These are phyloP conservation scores for Saccharum officinarum DNA, from an alignment of 176 grass and related monocot genomes.

Conservation along the genomic window DNA sequence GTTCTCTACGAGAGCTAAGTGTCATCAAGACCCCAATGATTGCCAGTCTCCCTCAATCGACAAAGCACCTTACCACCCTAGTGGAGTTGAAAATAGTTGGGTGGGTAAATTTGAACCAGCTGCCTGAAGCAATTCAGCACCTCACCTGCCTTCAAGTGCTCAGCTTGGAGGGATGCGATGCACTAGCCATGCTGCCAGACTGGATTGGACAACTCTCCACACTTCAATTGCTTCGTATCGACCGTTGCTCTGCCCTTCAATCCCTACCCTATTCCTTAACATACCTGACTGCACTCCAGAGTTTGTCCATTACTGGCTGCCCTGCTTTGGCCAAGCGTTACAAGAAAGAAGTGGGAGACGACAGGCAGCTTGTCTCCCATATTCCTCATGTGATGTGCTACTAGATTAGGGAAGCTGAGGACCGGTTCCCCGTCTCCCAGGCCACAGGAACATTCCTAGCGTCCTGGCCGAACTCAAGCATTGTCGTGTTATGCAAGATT, in stretches of 20 bases:
- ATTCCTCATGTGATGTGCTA: background rate
- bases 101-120: background rate
- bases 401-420: background rate
- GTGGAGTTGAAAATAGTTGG: background rate
- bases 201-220: conserved; percentile 10
- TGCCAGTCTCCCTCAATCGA: background rate
- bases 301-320: background rate
- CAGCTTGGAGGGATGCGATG: background rate
- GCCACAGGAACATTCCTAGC: background rate
- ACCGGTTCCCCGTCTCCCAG: background rate
- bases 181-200: background rate
- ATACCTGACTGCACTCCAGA: background rate
- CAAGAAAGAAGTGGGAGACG: background rate
- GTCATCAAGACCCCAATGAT: background rate
- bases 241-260: background rate
- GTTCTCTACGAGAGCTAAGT: background rate
- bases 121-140: background rate
- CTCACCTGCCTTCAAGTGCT: background rate
- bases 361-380: conserved; percentile 1
- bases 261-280: background rate
- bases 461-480: background rate
- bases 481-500: background rate
- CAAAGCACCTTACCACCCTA: background rate
- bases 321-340: background rate
- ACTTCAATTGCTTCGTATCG: background rate